A percentile compares a stretch with the other conserved stretches of the same genome.
phyloP scores from a whole-genome alignment of 2,329 filamentous ascomycete species.

The Colletotrichum sp. region DNA sequence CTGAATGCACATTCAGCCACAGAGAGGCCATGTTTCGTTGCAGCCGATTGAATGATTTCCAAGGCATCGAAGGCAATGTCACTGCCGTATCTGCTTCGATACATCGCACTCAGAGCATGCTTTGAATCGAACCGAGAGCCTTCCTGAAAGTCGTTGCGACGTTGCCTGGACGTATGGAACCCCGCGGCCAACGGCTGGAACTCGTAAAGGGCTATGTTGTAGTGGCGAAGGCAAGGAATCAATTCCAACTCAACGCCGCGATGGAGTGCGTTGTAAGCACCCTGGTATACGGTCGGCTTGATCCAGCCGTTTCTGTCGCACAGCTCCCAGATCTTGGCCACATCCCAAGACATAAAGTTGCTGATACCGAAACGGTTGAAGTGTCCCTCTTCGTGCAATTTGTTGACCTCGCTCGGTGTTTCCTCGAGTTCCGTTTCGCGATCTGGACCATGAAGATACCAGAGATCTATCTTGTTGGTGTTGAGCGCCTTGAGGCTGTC shows the following conservation, averaged over 20 bases:
- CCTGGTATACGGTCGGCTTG: conserved; percentile 76
- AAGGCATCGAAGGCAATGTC: background rate
- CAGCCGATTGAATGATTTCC: background rate
- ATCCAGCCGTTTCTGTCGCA: conserved; percentile 74
- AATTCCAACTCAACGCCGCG: conserved; percentile 67
- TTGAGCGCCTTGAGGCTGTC: conserved; percentile 42
- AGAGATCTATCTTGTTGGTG: conserved; percentile 47
- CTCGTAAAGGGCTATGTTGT: background rate
- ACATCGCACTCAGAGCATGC: background rate
- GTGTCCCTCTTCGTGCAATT: background rate
- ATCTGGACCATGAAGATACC: conserved; percentile 63
- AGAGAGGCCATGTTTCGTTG: background rate
- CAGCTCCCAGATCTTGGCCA: conserved; percentile 47
- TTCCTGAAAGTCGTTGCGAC: background rate
- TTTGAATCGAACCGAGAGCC: background rate
- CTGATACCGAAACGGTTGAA: background rate
- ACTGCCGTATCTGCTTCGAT: background rate
- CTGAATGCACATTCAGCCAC: background rate
- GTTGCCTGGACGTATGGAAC: background rate
- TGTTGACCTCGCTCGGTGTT: background rate
- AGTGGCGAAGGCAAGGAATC: background rate
- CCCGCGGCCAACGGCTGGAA: background rate
- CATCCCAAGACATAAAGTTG: background rate
- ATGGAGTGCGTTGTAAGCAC: conserved; percentile 63
- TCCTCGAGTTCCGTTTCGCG: conserved; percentile 63